Evolutionary conservation across 2,329 filamentous ascomycete genomes (phyloP).

Genomic region (Botrytis porri): DNA sequence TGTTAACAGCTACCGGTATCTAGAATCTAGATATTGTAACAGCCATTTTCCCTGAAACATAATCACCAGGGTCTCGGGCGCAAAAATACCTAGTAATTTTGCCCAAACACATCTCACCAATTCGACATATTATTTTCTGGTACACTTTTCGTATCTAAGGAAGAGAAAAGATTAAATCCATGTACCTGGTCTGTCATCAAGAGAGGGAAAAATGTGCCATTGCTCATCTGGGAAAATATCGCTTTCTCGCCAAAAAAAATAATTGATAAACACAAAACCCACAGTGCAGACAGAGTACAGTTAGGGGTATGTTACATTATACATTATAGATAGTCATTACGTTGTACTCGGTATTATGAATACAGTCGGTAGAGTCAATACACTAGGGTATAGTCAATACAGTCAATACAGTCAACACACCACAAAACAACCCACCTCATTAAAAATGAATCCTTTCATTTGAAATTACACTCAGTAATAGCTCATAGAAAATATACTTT

Average conservation of each 20-base stretch:
- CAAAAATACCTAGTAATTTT: background rate
- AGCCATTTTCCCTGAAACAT: conserved; percentile 14
- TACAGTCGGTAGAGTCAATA: background rate
- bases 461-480: background rate
- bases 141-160: background rate
- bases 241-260: background rate
- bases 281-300: background rate
- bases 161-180: conserved; percentile 11
- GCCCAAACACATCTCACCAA: conserved; percentile 1
- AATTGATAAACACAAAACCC: background rate
- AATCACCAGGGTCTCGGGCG: conserved; percentile 1
- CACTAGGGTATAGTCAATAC: too few species aligned
- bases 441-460: background rate
- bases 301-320: background rate
- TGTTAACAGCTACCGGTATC: background rate
- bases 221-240: background rate
- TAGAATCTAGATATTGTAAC: background rate
- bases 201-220: background rate
- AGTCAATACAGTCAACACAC: too few species aligned
- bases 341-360: background rate
- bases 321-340: background rate
- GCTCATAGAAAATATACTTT: background rate
- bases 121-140: background rate
- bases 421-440: too few species aligned
- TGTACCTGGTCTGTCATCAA: conserved; percentile 10